phyloP scores from a whole-genome alignment of 306 rosid species.

The Trichosanthes truncata region DNA sequence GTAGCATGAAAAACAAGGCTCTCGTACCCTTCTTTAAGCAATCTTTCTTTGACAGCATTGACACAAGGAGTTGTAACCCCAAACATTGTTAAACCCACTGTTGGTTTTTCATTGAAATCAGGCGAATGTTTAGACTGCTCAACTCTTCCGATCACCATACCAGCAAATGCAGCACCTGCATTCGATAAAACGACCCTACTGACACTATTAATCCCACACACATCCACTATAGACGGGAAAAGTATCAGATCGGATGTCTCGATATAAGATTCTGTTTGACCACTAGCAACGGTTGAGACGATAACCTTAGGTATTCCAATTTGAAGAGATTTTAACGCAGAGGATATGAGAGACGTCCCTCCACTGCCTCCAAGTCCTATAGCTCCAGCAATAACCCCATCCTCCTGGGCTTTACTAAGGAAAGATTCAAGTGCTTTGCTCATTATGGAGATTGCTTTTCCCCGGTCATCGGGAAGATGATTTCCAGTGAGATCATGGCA shows the following conservation, averaged over 20 bases:
- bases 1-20: constrained; percentile 86
- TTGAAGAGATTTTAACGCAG: constrained; percentile 54
- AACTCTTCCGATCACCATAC: constrained; percentile 73
- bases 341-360: constrained; percentile 68
- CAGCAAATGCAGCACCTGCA: constrained; percentile 81
- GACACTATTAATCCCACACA: constrained; percentile 72
- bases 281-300: constrained; percentile 86
- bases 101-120: constrained; percentile 30
- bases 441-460: constrained; percentile 59
- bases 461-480: constrained; percentile 51
- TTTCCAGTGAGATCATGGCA: constrained; percentile 22
- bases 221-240: constrained; percentile 69
- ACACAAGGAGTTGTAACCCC: constrained; percentile 90
- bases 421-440: constrained; percentile 50
- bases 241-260: constrained; percentile 69
- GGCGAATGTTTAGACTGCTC: constrained; percentile 25
- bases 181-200: constrained; percentile 57
- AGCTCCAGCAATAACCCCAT: constrained; percentile 47
- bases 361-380: constrained; percentile 82
- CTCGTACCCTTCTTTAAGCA: constrained; percentile 68
- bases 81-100: constrained; percentile 81
- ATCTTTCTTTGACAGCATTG: constrained; percentile 47
- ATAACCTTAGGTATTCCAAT: constrained; percentile 76
- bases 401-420: constrained; percentile 34
- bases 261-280: constrained; percentile 72